Evolutionary conservation across 2,329 filamentous ascomycete genomes (phyloP).

Genomic region (Penicillium sp.): DNA sequence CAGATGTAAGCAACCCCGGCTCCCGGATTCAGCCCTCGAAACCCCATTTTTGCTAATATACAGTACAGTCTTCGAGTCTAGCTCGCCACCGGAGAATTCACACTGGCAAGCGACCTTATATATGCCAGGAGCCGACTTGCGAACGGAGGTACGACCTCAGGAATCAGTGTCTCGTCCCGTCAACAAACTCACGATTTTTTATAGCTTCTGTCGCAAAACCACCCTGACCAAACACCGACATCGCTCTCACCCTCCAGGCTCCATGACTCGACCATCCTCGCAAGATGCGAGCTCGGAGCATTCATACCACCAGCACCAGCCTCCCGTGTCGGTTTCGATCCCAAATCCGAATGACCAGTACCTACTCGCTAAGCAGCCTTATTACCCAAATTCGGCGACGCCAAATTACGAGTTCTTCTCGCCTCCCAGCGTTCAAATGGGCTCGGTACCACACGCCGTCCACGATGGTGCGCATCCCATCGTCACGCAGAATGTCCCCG

Average conservation of each 20-base stretch:
- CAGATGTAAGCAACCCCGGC: constrained; percentile 36
- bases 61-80: constrained; percentile 38
- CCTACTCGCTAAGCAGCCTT: constrained; percentile 37
- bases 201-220: constrained; percentile 43
- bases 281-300: constrained; percentile 40
- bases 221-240: constrained; percentile 44
- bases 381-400: constrained; percentile 33
- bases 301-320: constrained; percentile 31
- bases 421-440: constrained; percentile 33
- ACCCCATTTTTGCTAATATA: constrained; percentile 10
- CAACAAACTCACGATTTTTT: constrained; percentile 1
- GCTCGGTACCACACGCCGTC: constrained; percentile 24
- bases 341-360: constrained; percentile 37
- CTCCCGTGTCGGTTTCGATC: constrained; percentile 28
- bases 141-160: constrained; percentile 35
- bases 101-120: constrained; percentile 41
- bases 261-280: constrained; percentile 35
- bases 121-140: constrained; percentile 41
- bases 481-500: no score
- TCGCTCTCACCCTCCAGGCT: constrained; percentile 37
- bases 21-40: background rate
- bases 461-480: constrained; percentile 31
- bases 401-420: constrained; percentile 40
- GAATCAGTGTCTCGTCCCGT: background rate
- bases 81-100: constrained; percentile 43